These are phyloP conservation scores for Eucalyptus lansdowneana DNA, from an alignment of 345 rosid genomes.

Conservation along the genomic window DNA sequence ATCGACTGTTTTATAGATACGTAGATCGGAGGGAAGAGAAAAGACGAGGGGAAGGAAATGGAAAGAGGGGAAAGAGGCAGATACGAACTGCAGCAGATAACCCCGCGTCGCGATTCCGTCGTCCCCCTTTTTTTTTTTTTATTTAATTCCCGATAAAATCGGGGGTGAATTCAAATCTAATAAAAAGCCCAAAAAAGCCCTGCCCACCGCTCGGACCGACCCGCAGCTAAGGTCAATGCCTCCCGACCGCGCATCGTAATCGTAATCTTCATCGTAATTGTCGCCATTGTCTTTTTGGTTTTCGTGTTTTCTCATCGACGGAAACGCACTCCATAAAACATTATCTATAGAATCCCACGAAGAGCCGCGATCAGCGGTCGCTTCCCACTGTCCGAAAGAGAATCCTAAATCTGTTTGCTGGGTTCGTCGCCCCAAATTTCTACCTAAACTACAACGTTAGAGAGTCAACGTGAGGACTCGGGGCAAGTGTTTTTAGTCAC, in stretches of 20 bases:
- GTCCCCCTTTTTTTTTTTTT: neutral
- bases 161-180: neutral
- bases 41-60: neutral
- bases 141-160: neutral
- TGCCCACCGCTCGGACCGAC: neutral
- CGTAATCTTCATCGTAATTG: neutral
- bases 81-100: neutral
- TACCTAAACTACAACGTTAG: neutral
- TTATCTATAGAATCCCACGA: neutral
- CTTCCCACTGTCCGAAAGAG: neutral
- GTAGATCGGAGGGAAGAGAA: neutral
- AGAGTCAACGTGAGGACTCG: neutral
- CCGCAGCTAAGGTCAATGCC: neutral
- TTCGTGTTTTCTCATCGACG: neutral
- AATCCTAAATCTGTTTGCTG: neutral
- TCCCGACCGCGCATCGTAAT: neutral
- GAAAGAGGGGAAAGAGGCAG: neutral
- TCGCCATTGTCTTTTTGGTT: neutral
- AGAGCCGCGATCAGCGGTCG: neutral
- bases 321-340: neutral
- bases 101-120: neutral
- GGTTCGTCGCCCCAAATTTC: neutral
- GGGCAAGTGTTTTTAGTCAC: neutral
- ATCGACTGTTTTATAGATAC: neutral
- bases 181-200: neutral